Evolutionary conservation across 2,329 filamentous ascomycete genomes (phyloP).

Genomic region (Phialophora expanda): DNA sequence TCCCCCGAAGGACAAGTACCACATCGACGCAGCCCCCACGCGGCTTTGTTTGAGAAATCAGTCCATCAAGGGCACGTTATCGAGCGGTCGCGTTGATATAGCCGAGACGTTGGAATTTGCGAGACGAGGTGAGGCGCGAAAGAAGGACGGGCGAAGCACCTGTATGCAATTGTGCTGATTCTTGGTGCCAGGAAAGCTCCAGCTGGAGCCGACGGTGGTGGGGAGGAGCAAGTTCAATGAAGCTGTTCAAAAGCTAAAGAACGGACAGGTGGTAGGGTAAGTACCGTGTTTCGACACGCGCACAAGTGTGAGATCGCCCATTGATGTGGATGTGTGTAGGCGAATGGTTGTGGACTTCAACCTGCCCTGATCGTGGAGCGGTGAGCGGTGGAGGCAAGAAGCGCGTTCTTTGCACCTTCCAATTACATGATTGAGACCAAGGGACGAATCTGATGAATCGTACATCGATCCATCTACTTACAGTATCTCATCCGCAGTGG

Average conservation of each 20-base stretch:
- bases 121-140: constrained; percentile 26
- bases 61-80: constrained; percentile 32
- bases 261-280: constrained; percentile 38
- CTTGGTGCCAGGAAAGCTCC: constrained; percentile 34
- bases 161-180: not conserved
- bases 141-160: not conserved
- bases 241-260: constrained; percentile 37
- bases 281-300: constrained; percentile 1
- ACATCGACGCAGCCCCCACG: constrained; percentile 32
- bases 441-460: not conserved
- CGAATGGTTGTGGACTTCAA: constrained; percentile 40
- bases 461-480: constrained; percentile 4
- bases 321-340: constrained; percentile 18
- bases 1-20: constrained; percentile 37
- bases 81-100: constrained; percentile 28
- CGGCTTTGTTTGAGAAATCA: constrained; percentile 30
- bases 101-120: constrained; percentile 35
- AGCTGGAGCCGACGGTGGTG: constrained; percentile 37
- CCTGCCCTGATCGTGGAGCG: constrained; percentile 22
- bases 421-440: not conserved
- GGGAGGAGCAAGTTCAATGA: constrained; percentile 37
- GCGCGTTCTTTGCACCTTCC: constrained; percentile 3
- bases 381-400: constrained; percentile 7
- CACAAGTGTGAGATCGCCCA: not conserved
- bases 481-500: not conserved